Conservation (phyloP, 768 basidiomycete genomes). For the Leucocoprinus birnbaumii region DNA sequence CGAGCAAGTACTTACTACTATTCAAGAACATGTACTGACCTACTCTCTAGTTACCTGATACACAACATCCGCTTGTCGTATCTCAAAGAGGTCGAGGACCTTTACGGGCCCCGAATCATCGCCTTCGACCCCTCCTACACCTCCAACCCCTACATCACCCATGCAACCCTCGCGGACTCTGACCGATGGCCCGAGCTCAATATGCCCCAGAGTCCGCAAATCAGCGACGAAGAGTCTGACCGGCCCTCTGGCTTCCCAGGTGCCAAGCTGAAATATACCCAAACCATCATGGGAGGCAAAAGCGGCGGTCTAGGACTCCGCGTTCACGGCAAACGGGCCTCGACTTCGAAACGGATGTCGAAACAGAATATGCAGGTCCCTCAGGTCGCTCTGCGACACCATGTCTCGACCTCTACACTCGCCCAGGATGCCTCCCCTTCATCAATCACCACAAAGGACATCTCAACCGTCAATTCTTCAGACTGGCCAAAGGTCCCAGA, state of each 20-base stretch:
- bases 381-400: slow-evolving; percentile 31
- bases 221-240: slow-evolving; percentile 67
- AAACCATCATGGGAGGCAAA: slow-evolving; percentile 82
- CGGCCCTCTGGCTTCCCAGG: slow-evolving; percentile 46
- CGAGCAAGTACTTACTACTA: slow-evolving; percentile 35
- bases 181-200: slow-evolving; percentile 85
- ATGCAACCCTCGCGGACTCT: slow-evolving; percentile 74
- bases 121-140: slow-evolving; percentile 75
- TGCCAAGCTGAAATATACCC: slow-evolving; percentile 72
- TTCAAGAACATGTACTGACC: too few species aligned
- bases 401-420: slow-evolving; percentile 28
- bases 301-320: slow-evolving; percentile 76
- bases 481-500: slow-evolving; percentile 29
- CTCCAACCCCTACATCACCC: slow-evolving; percentile 80
- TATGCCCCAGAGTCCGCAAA: slow-evolving; percentile 65
- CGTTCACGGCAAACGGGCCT: slow-evolving; percentile 60
- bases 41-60: slow-evolving; percentile 59
- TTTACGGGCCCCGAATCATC: slow-evolving; percentile 79
- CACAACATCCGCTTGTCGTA: slow-evolving; percentile 85
- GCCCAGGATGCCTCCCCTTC: slow-evolving; percentile 28
- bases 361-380: slow-evolving; percentile 23
- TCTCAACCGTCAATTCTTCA: slow-evolving; percentile 22
- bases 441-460: slow-evolving; percentile 20
- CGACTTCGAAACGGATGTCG: slow-evolving; percentile 49
- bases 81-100: slow-evolving; percentile 86